A percentile compares a stretch with the other conserved stretches of the same genome.
These are phyloP conservation scores for Gastrodia elata DNA, from an alignment of 106 monocot genomes.

Conservation along the genomic window DNA sequence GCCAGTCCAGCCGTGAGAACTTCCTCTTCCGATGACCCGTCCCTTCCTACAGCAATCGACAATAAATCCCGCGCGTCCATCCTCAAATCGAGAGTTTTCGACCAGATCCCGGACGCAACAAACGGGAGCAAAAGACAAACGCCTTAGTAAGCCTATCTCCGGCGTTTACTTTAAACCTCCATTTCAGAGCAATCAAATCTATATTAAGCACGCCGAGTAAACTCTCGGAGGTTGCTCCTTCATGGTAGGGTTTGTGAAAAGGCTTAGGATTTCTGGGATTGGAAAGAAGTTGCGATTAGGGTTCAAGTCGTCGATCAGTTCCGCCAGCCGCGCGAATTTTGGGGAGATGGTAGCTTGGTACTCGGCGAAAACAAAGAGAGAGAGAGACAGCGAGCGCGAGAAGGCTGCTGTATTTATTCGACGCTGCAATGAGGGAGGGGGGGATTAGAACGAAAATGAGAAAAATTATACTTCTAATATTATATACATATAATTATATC, in stretches of 20 bases:
- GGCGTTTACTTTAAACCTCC: not conserved
- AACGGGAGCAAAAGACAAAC: not conserved
- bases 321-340: no score
- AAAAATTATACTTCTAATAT: no score
- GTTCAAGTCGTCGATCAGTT: not conserved
- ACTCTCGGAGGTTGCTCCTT: not conserved
- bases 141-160: not conserved
- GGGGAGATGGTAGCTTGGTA: not conserved
- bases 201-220: not conserved
- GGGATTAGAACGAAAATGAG: not conserved
- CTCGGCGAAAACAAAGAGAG: not conserved
- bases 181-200: not conserved
- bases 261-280: slow-evolving; percentile 6
- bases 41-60: slow-evolving; percentile 9
- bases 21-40: slow-evolving; percentile 17
- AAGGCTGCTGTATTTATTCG: not conserved
- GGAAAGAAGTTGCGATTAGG: not conserved
- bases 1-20: slow-evolving; percentile 12
- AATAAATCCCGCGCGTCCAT: slow-evolving; percentile 19
- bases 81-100: slow-evolving; percentile 8
- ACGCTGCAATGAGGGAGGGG: not conserved
- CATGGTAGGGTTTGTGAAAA: not conserved
- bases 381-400: not conserved
- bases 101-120: slow-evolving; percentile 3
- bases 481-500: no score